Conservation (phyloP, 768 basidiomycete species). For the Panellus pusillus region DNA sequence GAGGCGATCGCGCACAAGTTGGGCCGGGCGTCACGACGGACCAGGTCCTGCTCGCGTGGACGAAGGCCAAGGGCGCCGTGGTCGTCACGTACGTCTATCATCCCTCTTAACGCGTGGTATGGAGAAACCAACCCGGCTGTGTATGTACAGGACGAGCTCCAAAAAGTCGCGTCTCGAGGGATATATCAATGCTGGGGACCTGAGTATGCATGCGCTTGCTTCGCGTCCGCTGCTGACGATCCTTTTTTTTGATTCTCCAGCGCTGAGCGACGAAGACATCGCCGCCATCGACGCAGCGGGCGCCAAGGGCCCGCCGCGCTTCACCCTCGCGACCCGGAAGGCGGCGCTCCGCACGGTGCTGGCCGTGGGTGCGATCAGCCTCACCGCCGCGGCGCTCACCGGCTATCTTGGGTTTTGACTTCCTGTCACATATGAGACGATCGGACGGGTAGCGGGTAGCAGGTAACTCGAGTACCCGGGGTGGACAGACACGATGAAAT, state of each 20-base stretch:
- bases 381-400: too few species aligned
- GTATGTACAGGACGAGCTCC: conserved; percentile 51
- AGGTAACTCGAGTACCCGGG: too few species aligned
- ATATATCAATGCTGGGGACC: conserved; percentile 67
- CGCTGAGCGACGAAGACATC: conserved; percentile 51
- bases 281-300: conserved; percentile 59
- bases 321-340: too few species aligned
- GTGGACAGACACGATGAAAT: too few species aligned
- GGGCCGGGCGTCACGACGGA: conserved; percentile 52
- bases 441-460: too few species aligned
- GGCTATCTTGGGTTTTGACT: too few species aligned
- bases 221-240: not conserved
- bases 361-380: too few species aligned
- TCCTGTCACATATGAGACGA: too few species aligned
- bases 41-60: conserved; percentile 74
- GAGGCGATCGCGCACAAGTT: conserved; percentile 51
- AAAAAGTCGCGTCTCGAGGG: conserved; percentile 65
- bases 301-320: conserved; percentile 33
- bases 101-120: not conserved
- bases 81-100: conserved; percentile 54
- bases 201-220: conserved; percentile 39
- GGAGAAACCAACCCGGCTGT: not conserved
- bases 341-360: too few species aligned
- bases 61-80: conserved; percentile 65
- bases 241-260: conserved; percentile 32